Percentiles rank a stretch among this genome's conserved stretches.
Evolutionary conservation across 441 rosid genomes (phyloP).

Genomic region (Brassica hybrid): DNA sequence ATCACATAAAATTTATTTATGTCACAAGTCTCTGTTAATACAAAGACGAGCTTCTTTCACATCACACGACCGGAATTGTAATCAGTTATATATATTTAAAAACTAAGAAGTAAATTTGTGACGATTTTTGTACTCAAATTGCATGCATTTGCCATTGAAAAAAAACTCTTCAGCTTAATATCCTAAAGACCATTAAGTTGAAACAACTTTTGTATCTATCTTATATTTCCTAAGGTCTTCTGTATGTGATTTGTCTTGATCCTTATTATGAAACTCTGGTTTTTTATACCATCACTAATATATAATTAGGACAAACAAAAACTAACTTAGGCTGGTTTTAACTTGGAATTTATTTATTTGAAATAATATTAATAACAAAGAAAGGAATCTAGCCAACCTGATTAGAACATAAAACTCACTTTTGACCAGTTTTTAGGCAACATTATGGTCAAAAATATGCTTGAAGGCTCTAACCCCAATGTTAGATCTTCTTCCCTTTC

Average conservation of each 20-base stretch:
- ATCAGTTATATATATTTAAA: neutral
- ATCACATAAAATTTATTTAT: neutral
- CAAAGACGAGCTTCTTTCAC: conserved; percentile 2
- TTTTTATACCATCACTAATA: neutral
- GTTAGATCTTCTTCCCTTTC: too few species aligned
- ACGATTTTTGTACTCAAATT: neutral
- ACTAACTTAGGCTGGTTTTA: neutral
- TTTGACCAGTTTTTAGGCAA: neutral
- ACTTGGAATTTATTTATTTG: neutral
- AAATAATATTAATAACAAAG: neutral
- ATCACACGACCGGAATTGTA: neutral
- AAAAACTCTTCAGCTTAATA: neutral
- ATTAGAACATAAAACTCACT: neutral
- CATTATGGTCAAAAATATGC: neutral
- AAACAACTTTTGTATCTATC: neutral
- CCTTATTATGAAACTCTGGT: neutral
- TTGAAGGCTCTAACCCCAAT: too few species aligned
- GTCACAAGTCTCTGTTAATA: neutral
- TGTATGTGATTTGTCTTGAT: neutral
- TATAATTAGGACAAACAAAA: neutral
- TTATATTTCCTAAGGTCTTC: neutral
- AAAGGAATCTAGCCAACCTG: neutral
- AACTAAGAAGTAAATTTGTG: neutral
- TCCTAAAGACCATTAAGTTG: neutral
- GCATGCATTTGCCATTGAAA: neutral